phyloP scores from a whole-genome alignment of 129 eudicot genomes.

The Arctium minus region DNA sequence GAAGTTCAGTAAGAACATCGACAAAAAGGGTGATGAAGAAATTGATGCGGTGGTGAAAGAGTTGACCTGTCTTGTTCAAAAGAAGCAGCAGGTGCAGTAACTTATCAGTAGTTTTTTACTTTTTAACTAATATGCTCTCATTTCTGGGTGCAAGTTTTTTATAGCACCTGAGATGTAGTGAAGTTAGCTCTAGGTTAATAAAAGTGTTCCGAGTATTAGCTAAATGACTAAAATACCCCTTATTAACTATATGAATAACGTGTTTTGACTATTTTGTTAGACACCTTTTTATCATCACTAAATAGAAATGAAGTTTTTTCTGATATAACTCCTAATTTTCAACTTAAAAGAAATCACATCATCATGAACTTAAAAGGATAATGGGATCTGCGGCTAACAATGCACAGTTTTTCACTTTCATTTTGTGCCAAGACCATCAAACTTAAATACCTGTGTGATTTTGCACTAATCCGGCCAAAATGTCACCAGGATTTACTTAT shows the following conservation, averaged over 20 bases:
- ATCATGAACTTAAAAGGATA: too few relatives aligned
- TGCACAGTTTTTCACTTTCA: too few relatives aligned
- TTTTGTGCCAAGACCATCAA: too few relatives aligned
- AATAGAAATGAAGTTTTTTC: not conserved
- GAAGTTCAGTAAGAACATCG: not conserved
- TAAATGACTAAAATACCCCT: not conserved
- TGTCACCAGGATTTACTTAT: not conserved
- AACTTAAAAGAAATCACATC: not conserved
- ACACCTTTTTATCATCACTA: not conserved
- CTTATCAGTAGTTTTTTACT: not conserved
- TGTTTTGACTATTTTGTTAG: not conserved
- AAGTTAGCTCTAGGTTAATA: not conserved
- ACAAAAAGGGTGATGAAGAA: constrained; percentile 4
- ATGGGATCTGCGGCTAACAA: too few relatives aligned
- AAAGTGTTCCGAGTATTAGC: not conserved
- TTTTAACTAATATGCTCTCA: not conserved
- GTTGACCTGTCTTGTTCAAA: not conserved
- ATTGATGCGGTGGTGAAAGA: constrained; percentile 6
- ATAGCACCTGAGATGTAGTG: not conserved
- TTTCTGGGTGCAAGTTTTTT: not conserved
- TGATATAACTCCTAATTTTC: not conserved
- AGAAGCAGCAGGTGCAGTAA: not conserved
- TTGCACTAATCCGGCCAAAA: not conserved
- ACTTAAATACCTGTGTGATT: not conserved
- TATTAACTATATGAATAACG: not conserved